Evolutionary conservation across 768 basidiomycete genomes (phyloP).

Genomic region (Zangia roseola): DNA sequence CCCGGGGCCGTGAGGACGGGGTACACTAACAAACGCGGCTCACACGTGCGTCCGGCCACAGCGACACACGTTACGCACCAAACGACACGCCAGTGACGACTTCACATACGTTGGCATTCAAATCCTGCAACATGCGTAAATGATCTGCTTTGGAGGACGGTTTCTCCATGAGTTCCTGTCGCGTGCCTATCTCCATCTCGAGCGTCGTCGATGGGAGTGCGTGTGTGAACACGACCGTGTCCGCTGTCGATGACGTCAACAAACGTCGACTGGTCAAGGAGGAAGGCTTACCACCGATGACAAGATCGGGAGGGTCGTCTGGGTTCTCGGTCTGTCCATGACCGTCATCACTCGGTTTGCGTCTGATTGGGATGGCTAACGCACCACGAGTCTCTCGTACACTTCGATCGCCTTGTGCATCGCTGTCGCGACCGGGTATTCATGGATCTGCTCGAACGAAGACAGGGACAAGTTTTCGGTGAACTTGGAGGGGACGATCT

Average conservation of each 20-base stretch:
- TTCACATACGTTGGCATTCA: constrained; percentile 85
- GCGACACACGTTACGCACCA: constrained; percentile 46
- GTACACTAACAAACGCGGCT: constrained; percentile 57
- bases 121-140: constrained; percentile 79
- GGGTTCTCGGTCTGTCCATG: constrained; percentile 49
- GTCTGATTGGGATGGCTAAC: constrained; percentile 17
- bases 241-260: constrained; percentile 59
- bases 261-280: background rate
- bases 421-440: constrained; percentile 76
- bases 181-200: constrained; percentile 39
- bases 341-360: background rate
- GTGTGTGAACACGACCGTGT: constrained; percentile 92
- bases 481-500: constrained; percentile 76
- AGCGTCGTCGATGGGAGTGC: constrained; percentile 55
- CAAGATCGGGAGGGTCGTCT: constrained; percentile 74
- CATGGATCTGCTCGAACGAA: constrained; percentile 67
- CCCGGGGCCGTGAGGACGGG: constrained; percentile 76
- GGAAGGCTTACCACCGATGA: constrained; percentile 60
- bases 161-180: constrained; percentile 87
- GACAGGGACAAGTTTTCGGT: constrained; percentile 69
- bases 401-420: constrained; percentile 84
- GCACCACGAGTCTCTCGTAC: constrained; percentile 75
- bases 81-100: constrained; percentile 90
- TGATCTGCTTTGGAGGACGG: constrained; percentile 78
- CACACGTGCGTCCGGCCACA: background rate